Base-by-base conservation (phyloP, 2,329 filamentous ascomycete genomes). In the Trichoderma citrinoviride region DNA sequence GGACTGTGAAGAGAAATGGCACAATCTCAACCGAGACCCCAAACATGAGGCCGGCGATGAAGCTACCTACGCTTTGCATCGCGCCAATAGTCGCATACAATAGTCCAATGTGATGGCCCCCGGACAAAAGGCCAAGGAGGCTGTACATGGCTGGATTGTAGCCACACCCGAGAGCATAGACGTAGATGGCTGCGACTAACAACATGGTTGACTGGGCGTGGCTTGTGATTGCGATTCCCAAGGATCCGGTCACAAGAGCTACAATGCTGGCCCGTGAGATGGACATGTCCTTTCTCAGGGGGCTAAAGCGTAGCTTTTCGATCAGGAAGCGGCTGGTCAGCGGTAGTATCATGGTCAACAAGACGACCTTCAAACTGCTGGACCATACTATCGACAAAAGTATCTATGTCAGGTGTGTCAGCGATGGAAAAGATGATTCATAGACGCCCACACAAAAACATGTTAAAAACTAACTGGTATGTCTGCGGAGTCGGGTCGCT, bases 241-340 rank as follows among this genome's bases (percentile, higher is more conserved):
- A 41, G 50, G 44, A 60, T 60, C 44, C 56, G 33, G 21, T 6
- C 21, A 60, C 56, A 60, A 60, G 56, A 21, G 56, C 56, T 50
- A 60, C 29, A 60, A 60, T 60, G 29, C 56, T 60, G 29, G 56
- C 56, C 21, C 56, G 56, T 29, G 44, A 50, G 56, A 60, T 50
- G 29, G 0, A 19, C 5, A 60, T 21, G 6, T 50, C 44, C 1
- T 40, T 60, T 50, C 56, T 41, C 29, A 60, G 17, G 27, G 44
- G 29, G 44, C 44, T 50, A 41, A 50, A 60, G 44, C 56, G 44
- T 41, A 60, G 44, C 25, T 60, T 60, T n/a, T 50, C 17, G 44
- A 50, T 21, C 6, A 60, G 44, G 44, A 60, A 50, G 43, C 21
- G 56, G 46, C 44, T 60, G 15, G 21, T 60, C 17, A 60, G 56